Evolutionary conservation across 2,329 filamentous ascomycete species (phyloP).

Genomic region (Aureobasidium sp.): DNA sequence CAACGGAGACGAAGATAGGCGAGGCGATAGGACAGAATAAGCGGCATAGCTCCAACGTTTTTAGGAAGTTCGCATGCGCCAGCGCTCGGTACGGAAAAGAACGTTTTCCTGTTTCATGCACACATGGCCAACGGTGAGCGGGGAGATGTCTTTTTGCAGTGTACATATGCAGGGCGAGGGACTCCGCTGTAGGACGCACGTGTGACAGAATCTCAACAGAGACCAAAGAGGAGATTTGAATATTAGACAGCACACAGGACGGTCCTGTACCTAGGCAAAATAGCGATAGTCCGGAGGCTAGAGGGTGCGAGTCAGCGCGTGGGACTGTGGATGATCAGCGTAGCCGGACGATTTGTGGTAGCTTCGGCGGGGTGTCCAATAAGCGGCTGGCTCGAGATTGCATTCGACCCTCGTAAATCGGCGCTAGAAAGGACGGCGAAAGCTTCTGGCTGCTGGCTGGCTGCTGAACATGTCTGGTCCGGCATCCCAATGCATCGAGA

Average conservation of each 20-base stretch:
- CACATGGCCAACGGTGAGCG: not conserved
- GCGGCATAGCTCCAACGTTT: not conserved
- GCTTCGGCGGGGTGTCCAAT: not conserved
- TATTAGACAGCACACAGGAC: not conserved
- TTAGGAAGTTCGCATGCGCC: not conserved
- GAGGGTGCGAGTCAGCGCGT: conserved; percentile 1
- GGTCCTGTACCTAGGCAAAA: not conserved
- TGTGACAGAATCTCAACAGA: not conserved
- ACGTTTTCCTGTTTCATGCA: not conserved
- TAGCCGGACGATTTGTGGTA: not conserved
- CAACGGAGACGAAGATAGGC: not conserved
- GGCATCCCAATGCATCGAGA: not conserved
- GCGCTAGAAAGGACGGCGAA: conserved; percentile 5
- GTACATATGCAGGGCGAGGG: conserved; percentile 1
- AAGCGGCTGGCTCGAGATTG: not conserved
- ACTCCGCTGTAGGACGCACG: not conserved
- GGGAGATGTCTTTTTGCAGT: not conserved
- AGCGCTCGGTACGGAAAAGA: not conserved
- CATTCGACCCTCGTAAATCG: not conserved
- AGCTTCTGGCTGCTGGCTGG: not conserved
- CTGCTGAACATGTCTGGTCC: conserved; percentile 2
- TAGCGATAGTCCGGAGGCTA: conserved; percentile 1
- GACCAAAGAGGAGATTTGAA: not conserved
- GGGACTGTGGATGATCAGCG: not conserved
- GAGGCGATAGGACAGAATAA: not conserved